These are phyloP conservation scores for Pythium sukuiense DNA, from an alignment of 352 stramenopile species.

Conservation along the genomic window DNA sequence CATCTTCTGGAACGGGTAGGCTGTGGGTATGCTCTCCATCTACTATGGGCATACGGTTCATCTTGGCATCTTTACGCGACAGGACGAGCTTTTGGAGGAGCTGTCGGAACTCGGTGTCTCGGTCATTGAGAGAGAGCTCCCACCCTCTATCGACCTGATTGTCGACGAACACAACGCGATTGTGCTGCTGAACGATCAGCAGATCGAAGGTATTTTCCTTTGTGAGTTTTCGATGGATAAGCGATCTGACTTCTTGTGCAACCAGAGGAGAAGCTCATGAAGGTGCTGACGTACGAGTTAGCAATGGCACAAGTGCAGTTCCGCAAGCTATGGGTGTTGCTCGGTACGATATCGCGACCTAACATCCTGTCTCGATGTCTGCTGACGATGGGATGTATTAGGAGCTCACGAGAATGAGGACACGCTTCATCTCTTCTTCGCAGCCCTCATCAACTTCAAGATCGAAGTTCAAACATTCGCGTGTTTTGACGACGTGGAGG, in stretches of 20 bases:
- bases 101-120: slow-evolving; percentile 53
- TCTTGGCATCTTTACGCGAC: not conserved
- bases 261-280: slow-evolving; percentile 47
- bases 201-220: slow-evolving; percentile 41
- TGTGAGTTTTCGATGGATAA: not conserved
- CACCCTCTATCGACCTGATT: slow-evolving; percentile 52
- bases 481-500: slow-evolving; percentile 34
- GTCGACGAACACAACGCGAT: slow-evolving; percentile 69
- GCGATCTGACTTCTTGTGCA: slow-evolving; percentile 2
- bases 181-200: slow-evolving; percentile 34
- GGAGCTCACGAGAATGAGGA: slow-evolving; percentile 24
- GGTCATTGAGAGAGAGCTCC: slow-evolving; percentile 65
- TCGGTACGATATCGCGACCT: slow-evolving; percentile 37
- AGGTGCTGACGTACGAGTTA: slow-evolving; percentile 56
- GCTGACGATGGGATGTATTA: slow-evolving; percentile 7
- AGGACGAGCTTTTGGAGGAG: slow-evolving; percentile 69
- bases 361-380: not conserved
- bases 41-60: not conserved
- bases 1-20: slow-evolving; percentile 41
- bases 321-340: slow-evolving; percentile 60
- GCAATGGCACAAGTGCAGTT: slow-evolving; percentile 57
- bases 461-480: slow-evolving; percentile 48
- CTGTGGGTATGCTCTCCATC: not conserved
- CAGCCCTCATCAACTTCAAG: slow-evolving; percentile 63
- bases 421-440: slow-evolving; percentile 41